These are phyloP conservation scores for Populus davidiana DNA, from an alignment of 345 rosid genomes.

Conservation along the genomic window DNA sequence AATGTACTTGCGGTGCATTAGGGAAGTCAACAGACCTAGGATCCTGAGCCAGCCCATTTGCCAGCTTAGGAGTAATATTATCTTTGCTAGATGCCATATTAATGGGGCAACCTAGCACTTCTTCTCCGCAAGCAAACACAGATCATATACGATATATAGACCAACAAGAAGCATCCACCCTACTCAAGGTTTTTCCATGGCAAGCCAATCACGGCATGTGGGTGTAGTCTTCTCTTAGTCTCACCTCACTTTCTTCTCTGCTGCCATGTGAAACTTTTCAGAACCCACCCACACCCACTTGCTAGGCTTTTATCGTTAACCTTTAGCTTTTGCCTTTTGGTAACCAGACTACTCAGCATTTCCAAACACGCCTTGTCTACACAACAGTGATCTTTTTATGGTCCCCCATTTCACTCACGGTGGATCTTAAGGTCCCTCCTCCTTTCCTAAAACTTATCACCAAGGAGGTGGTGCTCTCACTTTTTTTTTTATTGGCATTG, in stretches of 20 bases:
- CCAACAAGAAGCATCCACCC: not conserved
- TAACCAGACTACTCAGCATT: not conserved
- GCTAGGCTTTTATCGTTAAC: not conserved
- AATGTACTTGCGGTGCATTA: not conserved
- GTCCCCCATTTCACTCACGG: not conserved
- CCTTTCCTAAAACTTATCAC: too few relatives aligned
- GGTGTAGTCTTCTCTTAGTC: too few relatives aligned
- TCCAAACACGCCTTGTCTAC: constrained; percentile 20
- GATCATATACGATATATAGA: not conserved
- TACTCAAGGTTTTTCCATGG: not conserved
- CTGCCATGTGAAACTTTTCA: constrained; percentile 54
- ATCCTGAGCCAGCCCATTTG: not conserved
- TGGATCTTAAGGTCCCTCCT: not conserved
- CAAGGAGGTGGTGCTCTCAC: not conserved
- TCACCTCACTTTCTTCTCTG: not conserved
- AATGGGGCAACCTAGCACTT: not conserved
- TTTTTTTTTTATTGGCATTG: not conserved
- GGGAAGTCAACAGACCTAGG: not conserved
- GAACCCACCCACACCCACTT: constrained; percentile 32
- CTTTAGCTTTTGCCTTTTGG: constrained; percentile 29
- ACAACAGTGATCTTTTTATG: not conserved
- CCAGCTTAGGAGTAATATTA: not conserved
- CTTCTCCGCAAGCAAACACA: not conserved
- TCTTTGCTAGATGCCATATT: too few relatives aligned
- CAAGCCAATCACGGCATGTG: not conserved